Evolutionary conservation across 1,284 basidiomycete species (phyloP).

Genomic region (Naganishia sp.): DNA sequence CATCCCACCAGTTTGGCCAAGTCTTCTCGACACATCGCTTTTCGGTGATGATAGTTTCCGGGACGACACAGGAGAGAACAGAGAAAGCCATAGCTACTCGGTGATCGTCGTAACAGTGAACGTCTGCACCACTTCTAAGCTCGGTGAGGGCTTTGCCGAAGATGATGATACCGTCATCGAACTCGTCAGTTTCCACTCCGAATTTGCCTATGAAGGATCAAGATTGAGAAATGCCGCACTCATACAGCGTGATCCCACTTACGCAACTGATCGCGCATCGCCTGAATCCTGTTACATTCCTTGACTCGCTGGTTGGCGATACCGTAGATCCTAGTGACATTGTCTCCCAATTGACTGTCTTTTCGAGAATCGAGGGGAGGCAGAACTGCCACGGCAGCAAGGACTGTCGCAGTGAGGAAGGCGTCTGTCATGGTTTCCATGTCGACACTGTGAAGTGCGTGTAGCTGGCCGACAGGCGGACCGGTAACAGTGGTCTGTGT

Average conservation of each 20-base stretch:
- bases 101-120: slow-evolving; percentile 98
- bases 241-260: slow-evolving; percentile 39
- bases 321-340: slow-evolving; percentile 79
- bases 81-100: slow-evolving; percentile 98
- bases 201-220: slow-evolving; percentile 71
- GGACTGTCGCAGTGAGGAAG: slow-evolving; percentile 89
- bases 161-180: slow-evolving; percentile 90
- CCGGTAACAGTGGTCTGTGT: slow-evolving; percentile 91
- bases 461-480: slow-evolving; percentile 75
- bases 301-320: slow-evolving; percentile 99
- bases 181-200: slow-evolving; percentile 86
- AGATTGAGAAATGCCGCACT: slow-evolving; percentile 12
- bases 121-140: slow-evolving; percentile 68
- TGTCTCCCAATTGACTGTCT: slow-evolving; percentile 49
- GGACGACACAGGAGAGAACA: slow-evolving; percentile 75
- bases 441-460: slow-evolving; percentile 83
- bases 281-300: slow-evolving; percentile 94
- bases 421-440: slow-evolving; percentile 99
- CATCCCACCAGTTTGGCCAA: slow-evolving; percentile 99
- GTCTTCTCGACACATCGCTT: slow-evolving; percentile 99
- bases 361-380: slow-evolving; percentile 55
- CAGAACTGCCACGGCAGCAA: slow-evolving; percentile 79
- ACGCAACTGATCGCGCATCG: slow-evolving; percentile 95
- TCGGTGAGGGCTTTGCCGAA: slow-evolving; percentile 69
- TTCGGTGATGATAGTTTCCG: slow-evolving; percentile 83